Evolutionary conservation across 805 yeast genomes (phyloP).

Genomic region (Sugiyamaella smithiae): DNA sequence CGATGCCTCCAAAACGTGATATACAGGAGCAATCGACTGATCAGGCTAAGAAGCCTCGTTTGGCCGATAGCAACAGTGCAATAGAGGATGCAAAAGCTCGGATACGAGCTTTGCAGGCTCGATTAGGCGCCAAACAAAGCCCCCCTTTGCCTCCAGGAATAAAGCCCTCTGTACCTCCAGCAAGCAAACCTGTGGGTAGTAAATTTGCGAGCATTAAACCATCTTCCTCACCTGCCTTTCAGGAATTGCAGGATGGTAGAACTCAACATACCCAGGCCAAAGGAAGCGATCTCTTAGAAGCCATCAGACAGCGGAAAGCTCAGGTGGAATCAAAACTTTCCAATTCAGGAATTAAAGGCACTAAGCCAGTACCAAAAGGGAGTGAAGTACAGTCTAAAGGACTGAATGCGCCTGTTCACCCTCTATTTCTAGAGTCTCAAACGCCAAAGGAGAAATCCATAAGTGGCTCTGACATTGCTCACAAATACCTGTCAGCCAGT

Average conservation of each 20-base stretch:
- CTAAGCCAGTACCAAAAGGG: background rate
- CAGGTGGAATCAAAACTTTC: conserved; percentile 10
- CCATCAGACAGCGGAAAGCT: conserved; percentile 23
- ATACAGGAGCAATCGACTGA: background rate
- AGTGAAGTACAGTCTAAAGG: conserved; percentile 23
- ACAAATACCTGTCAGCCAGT: conserved; percentile 9
- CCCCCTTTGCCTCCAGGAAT: background rate
- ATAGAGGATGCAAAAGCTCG: conserved; percentile 6
- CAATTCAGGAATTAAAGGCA: background rate
- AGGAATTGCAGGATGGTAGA: background rate
- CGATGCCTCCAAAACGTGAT: conserved; percentile 1
- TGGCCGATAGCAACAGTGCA: background rate
- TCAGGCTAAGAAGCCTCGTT: background rate
- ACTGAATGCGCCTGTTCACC: conserved; percentile 33
- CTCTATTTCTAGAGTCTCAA: conserved; percentile 23
- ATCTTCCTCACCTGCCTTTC: background rate
- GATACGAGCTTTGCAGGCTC: background rate
- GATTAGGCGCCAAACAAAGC: background rate
- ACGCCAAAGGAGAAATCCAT: background rate
- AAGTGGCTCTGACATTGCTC: background rate
- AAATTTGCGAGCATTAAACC: background rate
- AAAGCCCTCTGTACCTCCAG: background rate
- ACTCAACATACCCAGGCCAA: conserved; percentile 88
- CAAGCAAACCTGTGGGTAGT: background rate
- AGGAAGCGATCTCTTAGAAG: conserved; percentile 55